Evolutionary conservation across 805 yeast species (phyloP), one percentile per base, ranked within the genome.

Genomic region (Brettanomyces nanus): DNA sequence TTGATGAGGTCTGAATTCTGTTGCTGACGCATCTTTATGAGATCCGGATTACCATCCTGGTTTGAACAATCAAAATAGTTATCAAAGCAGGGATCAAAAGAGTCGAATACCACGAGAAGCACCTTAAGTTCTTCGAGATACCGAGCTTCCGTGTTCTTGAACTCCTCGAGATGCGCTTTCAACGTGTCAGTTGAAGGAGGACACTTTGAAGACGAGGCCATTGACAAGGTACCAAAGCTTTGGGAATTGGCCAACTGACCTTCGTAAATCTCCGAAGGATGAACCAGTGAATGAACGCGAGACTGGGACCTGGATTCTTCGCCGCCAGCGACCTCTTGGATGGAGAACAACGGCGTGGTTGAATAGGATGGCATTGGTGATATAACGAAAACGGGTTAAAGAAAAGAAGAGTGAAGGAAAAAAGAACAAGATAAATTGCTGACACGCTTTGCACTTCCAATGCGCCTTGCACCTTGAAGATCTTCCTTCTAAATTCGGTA

Each of bases 31-130:
- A 23, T 15, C 18, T 36, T 38, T 1, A 48, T 43, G 37, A 49
- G 43, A 28, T 49, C 52, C 14, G 44, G 45, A 5, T 51, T 41
- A 10, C 49, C 46, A 32, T 58, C 60, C 25, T 52, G 51, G 17
- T 41, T 31, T 3, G 53, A 47, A n/a, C 39, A 50, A 37, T 56
- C 60, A 36, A 45, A 54, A 38, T 56, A 58, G 37, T 47, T 50
- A 40, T 56, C 48, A 42, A 44, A 54, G 20, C 50, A 46, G 5
- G 52, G 46, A 35, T 58, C 58, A 36, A 56, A 56, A 31, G 44
- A 35, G 38, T 51, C 44, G 11, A 50, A 33, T 4, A 56, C 28
- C 3, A 48, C 27, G 23, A 48, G 35, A 11, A 58, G 36, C 2
- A 48, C 40, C 25, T 43, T 41, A 14, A 58, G 34, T 22, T 56